A percentile compares a stretch with the other conserved stretches of the same genome.
phyloP scores from a whole-genome alignment of 1,139 yeast species.

The Pichia sp. region DNA sequence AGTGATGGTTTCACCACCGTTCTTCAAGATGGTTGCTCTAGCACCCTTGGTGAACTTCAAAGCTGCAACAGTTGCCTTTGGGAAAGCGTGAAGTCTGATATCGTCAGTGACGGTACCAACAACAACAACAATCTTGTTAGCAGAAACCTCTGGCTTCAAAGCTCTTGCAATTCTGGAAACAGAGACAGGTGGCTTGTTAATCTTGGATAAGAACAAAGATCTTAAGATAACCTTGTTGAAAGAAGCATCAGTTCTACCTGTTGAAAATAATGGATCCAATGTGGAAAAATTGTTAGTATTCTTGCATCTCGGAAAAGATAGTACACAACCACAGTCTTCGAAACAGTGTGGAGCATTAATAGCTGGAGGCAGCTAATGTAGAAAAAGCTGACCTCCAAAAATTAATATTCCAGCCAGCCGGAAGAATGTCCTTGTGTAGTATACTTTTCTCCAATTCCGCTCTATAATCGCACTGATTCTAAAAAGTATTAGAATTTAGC shows the following conservation, averaged over 20 bases:
- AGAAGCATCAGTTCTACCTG: conserved; percentile 95
- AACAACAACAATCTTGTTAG: conserved; percentile 91
- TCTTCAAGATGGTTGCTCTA: conserved; percentile 93
- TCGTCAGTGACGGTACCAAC: conserved; percentile 99
- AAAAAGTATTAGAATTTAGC: conserved; percentile 9
- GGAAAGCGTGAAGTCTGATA: conserved; percentile 87
- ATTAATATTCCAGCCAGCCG: too few species aligned
- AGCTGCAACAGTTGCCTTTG: conserved; percentile 98
- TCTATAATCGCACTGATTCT: conserved; percentile 27
- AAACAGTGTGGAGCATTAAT: neutral
- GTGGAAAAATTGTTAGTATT: conserved; percentile 22
- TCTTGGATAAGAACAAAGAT: conserved; percentile 94
- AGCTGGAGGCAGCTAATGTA: too few species aligned
- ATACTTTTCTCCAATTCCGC: conserved; percentile 24
- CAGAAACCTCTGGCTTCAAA: conserved; percentile 67
- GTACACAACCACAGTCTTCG: neutral
- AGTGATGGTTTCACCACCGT: conserved; percentile 99
- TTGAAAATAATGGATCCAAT: conserved; percentile 24
- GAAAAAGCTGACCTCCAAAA: neutral
- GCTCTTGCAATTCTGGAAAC: conserved; percentile 87
- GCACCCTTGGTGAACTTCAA: conserved; percentile 99
- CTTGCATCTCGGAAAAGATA: conserved; percentile 8
- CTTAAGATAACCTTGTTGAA: conserved; percentile 97
- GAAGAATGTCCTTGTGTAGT: too few species aligned
- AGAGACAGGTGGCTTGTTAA: conserved; percentile 99